Conservation (phyloP, 768 basidiomycete species). For the Piloderma croceum region DNA sequence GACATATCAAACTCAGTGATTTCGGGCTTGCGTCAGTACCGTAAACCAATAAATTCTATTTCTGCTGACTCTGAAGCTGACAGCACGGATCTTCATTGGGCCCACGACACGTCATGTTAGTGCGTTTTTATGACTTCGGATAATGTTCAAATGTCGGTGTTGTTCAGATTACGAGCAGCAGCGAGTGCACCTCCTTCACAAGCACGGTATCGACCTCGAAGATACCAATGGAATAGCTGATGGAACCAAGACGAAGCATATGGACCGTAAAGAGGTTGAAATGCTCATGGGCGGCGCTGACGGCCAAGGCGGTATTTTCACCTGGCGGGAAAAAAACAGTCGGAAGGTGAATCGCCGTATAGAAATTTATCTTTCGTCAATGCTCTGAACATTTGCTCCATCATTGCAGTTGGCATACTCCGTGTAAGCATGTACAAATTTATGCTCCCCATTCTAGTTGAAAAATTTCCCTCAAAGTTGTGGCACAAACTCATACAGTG, state of each 20-base stretch:
- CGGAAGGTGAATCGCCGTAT: conserved; percentile 61
- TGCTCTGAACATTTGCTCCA: conserved; percentile 17
- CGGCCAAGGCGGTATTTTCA: conserved; percentile 80
- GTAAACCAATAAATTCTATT: conserved; percentile 9
- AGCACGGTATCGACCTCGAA: conserved; percentile 93
- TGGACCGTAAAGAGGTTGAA: conserved; percentile 81
- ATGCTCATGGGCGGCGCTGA: conserved; percentile 77
- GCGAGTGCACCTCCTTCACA: conserved; percentile 77
- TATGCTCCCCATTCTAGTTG: conserved; percentile 2
- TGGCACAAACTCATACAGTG: conserved; percentile 84
- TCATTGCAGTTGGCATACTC: conserved; percentile 71
- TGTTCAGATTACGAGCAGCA: conserved; percentile 88
- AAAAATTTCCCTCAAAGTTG: conserved; percentile 45
- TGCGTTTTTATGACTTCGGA: conserved; percentile 19
- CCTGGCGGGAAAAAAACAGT: conserved; percentile 92
- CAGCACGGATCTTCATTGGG: conserved; percentile 93
- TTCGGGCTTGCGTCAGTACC: conserved; percentile 87
- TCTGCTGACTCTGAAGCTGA: conserved; percentile 18
- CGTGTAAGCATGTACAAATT: conserved; percentile 52
- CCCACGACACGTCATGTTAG: conserved; percentile 88
- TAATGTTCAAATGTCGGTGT: conserved; percentile 9
- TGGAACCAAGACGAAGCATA: conserved; percentile 67
- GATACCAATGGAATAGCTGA: conserved; percentile 62
- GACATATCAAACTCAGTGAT: conserved; percentile 92
- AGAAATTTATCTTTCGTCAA: conserved; percentile 19